Evolutionary conservation across 2,329 filamentous ascomycete genomes (phyloP), one percentile per base, ranked within the genome.

Genomic region (Bipolaris bicolor): DNA sequence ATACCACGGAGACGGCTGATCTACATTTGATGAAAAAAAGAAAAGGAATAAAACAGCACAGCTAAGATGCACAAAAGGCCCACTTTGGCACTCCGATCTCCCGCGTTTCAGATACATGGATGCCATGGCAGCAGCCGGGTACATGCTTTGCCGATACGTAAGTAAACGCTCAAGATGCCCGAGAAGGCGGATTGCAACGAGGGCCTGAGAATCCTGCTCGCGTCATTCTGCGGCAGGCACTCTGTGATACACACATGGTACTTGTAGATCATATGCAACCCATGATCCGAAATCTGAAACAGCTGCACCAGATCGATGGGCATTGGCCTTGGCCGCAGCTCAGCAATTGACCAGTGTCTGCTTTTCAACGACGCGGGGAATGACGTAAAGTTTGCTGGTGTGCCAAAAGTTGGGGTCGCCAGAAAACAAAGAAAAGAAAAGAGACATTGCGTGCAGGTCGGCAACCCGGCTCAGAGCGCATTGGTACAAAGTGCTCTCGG

Each of bases 261-360:
- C 41, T 50, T 41, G 41, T 43, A 50, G 53, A 56, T 56, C 41
- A 34, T 20, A 31, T 13, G 29, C 18, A 18, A 26, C 22, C 36
- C 36, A 36, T 52, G 50, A 52, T 33, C 20, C 29, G 16, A 50
- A 29, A 52, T 56, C 48, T 56, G 53, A 56, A 56, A 56, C 53
- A 13, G 31, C 34, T 16, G 41, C 39, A 43, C 37, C 22, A 36
- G 29, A 34, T 22, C 26, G 40, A 36, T 52, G 48, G 53, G 46
- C 18, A 36, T 49, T 43, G 36, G 10, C 10, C 16, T 13, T 41
- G 33, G 37, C 37, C 3, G 48, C 36, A 29, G 49, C 49, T 52
- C 48, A 47, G 46, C 34, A 26, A 31, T 56, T 24, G 41, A 41
- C 36, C 11, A 16, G 26, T 18, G 33, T 33, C 46, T 41, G 16